Conservation (phyloP, 1,139 yeast genomes). For the Saccharomyces hybrid region DNA sequence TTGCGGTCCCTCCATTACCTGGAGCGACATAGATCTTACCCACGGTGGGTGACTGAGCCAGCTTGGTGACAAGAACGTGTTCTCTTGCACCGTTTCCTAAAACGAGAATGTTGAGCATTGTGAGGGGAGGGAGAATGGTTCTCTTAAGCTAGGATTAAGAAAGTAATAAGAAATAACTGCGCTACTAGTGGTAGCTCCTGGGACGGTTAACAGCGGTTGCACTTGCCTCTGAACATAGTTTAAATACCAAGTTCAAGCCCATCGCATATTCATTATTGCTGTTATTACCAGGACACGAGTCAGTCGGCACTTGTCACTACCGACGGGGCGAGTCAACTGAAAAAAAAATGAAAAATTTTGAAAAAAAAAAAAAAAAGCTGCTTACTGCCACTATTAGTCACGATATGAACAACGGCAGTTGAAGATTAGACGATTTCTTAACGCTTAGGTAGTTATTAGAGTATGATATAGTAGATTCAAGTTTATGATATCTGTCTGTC, state of each 20-base stretch:
- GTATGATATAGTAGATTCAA: neutral
- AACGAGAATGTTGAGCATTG: constrained; percentile 56
- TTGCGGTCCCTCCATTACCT: constrained; percentile 89
- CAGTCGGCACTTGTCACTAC: neutral
- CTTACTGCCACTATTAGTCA: neutral
- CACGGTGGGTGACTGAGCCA: constrained; percentile 70
- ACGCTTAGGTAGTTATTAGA: neutral
- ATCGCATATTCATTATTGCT: neutral
- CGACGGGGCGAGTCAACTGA: constrained; percentile 2
- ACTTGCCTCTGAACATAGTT: neutral
- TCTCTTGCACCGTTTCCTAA: constrained; percentile 99
- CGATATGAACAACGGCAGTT: neutral
- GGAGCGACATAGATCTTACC: constrained; percentile 82
- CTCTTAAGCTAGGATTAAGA: neutral
- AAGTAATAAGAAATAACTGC: neutral
- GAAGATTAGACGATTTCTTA: neutral
- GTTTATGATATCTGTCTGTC: neutral
- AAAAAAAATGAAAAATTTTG: neutral
- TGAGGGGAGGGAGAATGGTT: neutral
- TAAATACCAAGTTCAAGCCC: neutral
- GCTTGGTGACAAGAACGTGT: constrained; percentile 92
- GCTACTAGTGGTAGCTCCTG: neutral
- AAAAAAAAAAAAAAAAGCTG: neutral
- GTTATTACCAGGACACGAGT: neutral
- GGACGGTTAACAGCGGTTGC: neutral